Base-by-base conservation (phyloP, 108 stramenopile genomes). In the Pseudonitzschia delicatissima region DNA sequence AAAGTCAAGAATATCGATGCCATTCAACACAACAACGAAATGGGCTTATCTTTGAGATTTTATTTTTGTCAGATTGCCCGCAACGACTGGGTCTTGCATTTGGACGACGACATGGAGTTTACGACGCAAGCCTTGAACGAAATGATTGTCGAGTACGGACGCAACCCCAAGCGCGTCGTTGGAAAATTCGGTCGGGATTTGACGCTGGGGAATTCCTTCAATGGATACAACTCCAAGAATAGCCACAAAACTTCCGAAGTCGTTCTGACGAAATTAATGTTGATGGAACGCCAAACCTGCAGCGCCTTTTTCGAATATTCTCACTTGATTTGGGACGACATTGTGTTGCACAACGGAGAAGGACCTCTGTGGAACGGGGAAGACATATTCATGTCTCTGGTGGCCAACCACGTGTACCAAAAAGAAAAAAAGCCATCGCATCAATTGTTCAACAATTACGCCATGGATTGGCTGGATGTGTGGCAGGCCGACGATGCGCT, bases 311-410 rank as follows among this genome's bases (percentile, higher is more conserved):
- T 80, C 45, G 52, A 76, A 32, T 72, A 80, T 63, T 44, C 67
- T 21, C 69, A 67, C 32, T 33, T 80, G 52, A 53, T 80, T 11
- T 68, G 72, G 67, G 35, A 68, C 20, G 73, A 75, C 35, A 25
- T 67, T 4, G 48, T 80, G 15, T 36, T 70, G 17, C 62, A 64
- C 17, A 49, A 52, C 20, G 74, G 69, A 28, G 72, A 73, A 23
- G 72, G 72, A 45, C 78, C 78, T 31, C 55, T 80, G 17, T 80
- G 78, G 78, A 80, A 80, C 45, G 78, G 74, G 11, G 78, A 80
- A 57, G 78, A 80, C 39, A 80, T 80, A 34, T 80, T 80, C 66
- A 72, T 80, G 74, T 67, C 65, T 9, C 60, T 80, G 21, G 71
- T 72, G 32, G 73, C 78, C 29, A 80, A 80, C 61, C 78, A 80